phyloP scores from a whole-genome alignment of 441 rosid genomes.

The Viola pubescens region DNA sequence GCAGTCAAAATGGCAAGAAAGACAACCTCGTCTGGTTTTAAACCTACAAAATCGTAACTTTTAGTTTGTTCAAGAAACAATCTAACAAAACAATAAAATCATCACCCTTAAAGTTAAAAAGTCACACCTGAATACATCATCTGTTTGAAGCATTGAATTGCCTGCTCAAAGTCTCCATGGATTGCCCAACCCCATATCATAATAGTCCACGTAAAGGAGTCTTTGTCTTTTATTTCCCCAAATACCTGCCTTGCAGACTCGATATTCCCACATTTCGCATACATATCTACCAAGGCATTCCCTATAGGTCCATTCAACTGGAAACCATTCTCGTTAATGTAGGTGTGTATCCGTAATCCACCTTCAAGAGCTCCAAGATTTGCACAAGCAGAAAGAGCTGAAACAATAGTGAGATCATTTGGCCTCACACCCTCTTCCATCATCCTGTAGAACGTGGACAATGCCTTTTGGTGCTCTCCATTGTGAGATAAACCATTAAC shows the following conservation, averaged over 20 bases:
- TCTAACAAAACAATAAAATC: not conserved
- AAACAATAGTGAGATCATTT: constrained; percentile 38
- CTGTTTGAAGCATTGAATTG: constrained; percentile 48
- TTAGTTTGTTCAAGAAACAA: not conserved
- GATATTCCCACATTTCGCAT: constrained; percentile 58
- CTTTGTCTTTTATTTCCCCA: constrained; percentile 32
- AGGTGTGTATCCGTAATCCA: constrained; percentile 37
- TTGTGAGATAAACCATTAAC: constrained; percentile 39
- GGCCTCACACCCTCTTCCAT: constrained; percentile 43
- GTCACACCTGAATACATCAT: constrained; percentile 53
- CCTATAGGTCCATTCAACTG: constrained; percentile 33
- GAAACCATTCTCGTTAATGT: constrained; percentile 33
- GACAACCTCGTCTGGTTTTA: constrained; percentile 52
- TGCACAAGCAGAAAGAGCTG: constrained; percentile 55
- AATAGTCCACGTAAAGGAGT: constrained; percentile 49
- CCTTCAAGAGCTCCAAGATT: constrained; percentile 56
- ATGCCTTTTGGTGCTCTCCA: constrained; percentile 35
- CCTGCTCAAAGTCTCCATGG: constrained; percentile 40
- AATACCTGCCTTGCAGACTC: constrained; percentile 44
- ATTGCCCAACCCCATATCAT: constrained; percentile 70
- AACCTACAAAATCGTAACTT: constrained; percentile 31
- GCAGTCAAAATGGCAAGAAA: constrained; percentile 54
- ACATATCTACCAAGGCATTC: constrained; percentile 48
- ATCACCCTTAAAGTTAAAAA: not conserved
- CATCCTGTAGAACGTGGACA: constrained; percentile 43